Percentiles rank a stretch among this genome's conserved stretches.
Conservation (phyloP, 1,284 basidiomycete genomes). For the Naganishia sp. region DNA sequence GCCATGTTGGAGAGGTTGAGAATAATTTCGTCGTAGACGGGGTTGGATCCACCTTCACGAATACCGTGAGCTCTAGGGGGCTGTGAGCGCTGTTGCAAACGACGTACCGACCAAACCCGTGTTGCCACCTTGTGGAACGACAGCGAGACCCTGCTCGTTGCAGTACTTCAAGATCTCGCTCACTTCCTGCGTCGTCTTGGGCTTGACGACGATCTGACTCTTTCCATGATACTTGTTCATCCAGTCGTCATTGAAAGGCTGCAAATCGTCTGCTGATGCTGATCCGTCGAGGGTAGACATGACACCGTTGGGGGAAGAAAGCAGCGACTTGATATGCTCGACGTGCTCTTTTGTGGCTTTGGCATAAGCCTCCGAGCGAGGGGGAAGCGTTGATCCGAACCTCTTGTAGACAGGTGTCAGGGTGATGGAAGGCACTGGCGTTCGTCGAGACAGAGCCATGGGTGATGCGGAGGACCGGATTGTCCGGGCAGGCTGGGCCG, state of each 20-base stretch:
- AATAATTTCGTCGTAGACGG: constrained; percentile 84
- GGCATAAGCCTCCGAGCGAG: constrained; percentile 50
- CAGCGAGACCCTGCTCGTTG: constrained; percentile 71
- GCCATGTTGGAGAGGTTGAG: constrained; percentile 81
- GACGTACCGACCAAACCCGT: constrained; percentile 82
- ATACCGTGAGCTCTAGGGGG: not conserved
- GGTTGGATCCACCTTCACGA: constrained; percentile 78
- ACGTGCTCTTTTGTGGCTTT: constrained; percentile 56
- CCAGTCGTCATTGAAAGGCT: constrained; percentile 89
- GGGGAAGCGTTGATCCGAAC: constrained; percentile 48
- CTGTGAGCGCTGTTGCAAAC: not conserved
- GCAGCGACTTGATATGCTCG: constrained; percentile 55
- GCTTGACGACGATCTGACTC: constrained; percentile 82
- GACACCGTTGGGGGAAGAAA: constrained; percentile 55
- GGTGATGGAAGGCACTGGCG: not conserved
- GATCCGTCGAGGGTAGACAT: constrained; percentile 56
- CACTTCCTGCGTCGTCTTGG: constrained; percentile 84
- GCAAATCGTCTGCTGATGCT: constrained; percentile 65
- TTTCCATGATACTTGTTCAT: constrained; percentile 92
- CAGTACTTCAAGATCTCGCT: constrained; percentile 84
- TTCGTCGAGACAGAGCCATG: not conserved
- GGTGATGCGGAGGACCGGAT: not conserved
- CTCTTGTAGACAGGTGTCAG: constrained; percentile 31
- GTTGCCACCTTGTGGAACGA: constrained; percentile 98
- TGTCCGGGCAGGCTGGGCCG: not conserved